phyloP scores from a whole-genome alignment of 1,284 basidiomycete species.

The Meira nashicola region DNA sequence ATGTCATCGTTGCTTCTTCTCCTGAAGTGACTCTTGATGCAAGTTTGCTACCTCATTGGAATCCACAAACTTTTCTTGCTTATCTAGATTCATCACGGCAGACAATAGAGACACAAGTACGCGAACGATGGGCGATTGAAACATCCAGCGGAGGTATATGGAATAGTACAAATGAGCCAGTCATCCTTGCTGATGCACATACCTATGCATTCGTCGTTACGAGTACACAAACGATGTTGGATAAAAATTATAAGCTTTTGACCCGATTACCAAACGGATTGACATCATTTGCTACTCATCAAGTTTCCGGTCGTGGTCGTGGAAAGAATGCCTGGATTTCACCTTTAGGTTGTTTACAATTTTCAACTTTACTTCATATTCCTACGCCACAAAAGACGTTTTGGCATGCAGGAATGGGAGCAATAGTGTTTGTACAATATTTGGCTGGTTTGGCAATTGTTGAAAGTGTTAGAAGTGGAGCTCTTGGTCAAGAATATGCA shows the following conservation, averaged over 20 bases:
- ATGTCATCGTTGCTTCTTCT: constrained; percentile 23
- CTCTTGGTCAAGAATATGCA: constrained; percentile 58
- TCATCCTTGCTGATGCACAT: constrained; percentile 59
- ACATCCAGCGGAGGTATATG: not conserved
- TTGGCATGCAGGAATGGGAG: constrained; percentile 2
- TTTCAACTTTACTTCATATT: constrained; percentile 72
- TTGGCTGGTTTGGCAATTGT: constrained; percentile 83
- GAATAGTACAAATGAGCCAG: not conserved
- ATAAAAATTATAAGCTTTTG: constrained; percentile 75
- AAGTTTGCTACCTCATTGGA: constrained; percentile 23
- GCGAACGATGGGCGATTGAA: not conserved
- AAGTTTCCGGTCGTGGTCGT: constrained; percentile 81
- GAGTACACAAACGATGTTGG: constrained; percentile 90
- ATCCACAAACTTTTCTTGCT: constrained; percentile 24
- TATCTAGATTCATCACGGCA: constrained; percentile 16
- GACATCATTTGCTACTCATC: constrained; percentile 77
- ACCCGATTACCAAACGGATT: constrained; percentile 68
- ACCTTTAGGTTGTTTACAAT: constrained; percentile 79
- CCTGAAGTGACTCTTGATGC: not conserved
- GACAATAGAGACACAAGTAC: not conserved
- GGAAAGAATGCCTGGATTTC: constrained; percentile 91
- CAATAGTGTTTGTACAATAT: constrained; percentile 84
- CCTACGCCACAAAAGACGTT: constrained; percentile 52
- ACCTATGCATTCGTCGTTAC: constrained; percentile 85
- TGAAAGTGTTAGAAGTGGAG: constrained; percentile 64